Evolutionary conservation across 495 filamentous ascomycete species (phyloP), one percentile per base, ranked within the genome.

Genomic region (Trichocladium antarcticum): DNA sequence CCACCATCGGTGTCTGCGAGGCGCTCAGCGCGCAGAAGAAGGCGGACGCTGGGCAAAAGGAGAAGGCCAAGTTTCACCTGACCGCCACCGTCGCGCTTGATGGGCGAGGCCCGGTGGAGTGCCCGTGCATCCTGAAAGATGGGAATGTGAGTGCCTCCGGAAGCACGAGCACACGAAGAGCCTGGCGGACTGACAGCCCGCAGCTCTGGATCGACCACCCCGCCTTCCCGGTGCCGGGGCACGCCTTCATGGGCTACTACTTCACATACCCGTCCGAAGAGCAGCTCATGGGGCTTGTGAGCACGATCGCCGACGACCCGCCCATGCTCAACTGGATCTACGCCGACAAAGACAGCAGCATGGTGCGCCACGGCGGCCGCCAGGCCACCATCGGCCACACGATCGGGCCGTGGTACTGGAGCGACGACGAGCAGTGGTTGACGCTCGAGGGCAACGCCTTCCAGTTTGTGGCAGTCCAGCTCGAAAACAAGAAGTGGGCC

Each of bases 281-380:
- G 39, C 61, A 72, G 39, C 75, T 73, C 58, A 69, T 72, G 47
- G 78, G 77, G 5, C 62, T 80, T 45, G 78, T 82, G 47, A 74
- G 76, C 28, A 73, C 73, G 37, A 75, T 80, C 54, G 62, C 64
- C 0, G 76, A 78, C 45, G 74, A 78, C 49, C 76, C 78, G 5
- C 79, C 79, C 15, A 71, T 75, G 68, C 70, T 82, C 22, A 78
- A 81, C 66, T 82, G 79, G 79, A 74, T 82, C 10, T 82, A 76
- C 47, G 71, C 77, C 49, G 76, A 80, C 64, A 69, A 73, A 50
- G 74, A 75, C 53, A 78, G 67, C 24, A 65, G 71, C 45, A 59
- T 76, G 54, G 62, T 81, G 35, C 72, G 72, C 50, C 75, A 80
- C 52, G 78, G 76, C 0, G 64, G 69, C 3, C 68, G 70, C 27